Conservation (phyloP, 768 basidiomycete genomes). For the Rhodotorula babjevae region DNA sequence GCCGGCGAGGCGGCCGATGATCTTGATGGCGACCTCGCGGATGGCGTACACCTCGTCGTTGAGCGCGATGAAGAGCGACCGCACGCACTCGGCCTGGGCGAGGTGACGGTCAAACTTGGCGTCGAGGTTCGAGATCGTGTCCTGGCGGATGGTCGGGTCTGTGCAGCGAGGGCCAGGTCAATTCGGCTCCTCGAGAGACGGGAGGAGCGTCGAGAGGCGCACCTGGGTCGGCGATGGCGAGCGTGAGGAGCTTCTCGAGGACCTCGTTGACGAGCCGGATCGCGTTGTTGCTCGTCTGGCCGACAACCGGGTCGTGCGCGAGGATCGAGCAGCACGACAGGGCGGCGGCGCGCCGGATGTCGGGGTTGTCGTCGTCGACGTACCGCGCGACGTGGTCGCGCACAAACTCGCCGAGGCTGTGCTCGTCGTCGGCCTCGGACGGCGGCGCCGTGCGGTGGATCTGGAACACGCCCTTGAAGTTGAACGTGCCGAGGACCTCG, state of each 20-base stretch:
- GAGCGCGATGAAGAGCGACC: constrained; percentile 90
- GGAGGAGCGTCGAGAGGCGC: constrained; percentile 23
- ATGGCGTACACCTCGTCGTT: constrained; percentile 96
- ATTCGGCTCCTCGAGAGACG: not conserved
- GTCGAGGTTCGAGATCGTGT: constrained; percentile 79
- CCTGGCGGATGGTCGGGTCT: constrained; percentile 74
- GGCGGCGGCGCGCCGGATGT: constrained; percentile 83
- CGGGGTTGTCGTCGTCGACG: constrained; percentile 82
- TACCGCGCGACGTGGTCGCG: constrained; percentile 85
- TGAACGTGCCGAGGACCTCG: constrained; percentile 79
- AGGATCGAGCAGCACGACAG: constrained; percentile 86
- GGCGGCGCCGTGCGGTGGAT: constrained; percentile 9
- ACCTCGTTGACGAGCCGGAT: constrained; percentile 97
- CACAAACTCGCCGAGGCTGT: constrained; percentile 91
- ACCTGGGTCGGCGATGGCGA: constrained; percentile 77
- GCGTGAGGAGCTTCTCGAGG: constrained; percentile 89
- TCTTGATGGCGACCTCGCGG: constrained; percentile 76
- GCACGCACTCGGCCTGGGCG: constrained; percentile 96
- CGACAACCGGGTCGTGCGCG: constrained; percentile 89
- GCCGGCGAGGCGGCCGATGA: constrained; percentile 87
- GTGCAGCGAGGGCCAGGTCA: not conserved
- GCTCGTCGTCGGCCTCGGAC: constrained; percentile 55
- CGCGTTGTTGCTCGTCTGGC: constrained; percentile 89
- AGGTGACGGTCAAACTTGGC: constrained; percentile 94
- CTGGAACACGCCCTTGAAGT: constrained; percentile 71